Evolutionary conservation across 139 green algal genomes (phyloP), one percentile per base, ranked within the genome.

Genomic region (Chlorella vulgaris): DNA sequence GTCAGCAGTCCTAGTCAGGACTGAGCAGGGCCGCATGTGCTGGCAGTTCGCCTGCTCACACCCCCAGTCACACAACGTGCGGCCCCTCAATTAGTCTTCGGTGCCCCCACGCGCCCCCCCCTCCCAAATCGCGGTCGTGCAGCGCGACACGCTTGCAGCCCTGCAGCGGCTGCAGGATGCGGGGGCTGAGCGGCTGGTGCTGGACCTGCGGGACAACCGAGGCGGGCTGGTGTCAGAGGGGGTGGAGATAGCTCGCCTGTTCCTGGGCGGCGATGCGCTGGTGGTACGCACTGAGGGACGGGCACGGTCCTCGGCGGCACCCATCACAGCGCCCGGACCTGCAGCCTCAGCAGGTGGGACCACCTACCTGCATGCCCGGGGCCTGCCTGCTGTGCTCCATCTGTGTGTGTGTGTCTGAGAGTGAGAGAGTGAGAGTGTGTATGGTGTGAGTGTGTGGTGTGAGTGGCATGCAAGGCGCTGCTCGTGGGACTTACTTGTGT

Each of bases 141-240:
- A 96, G 85, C 51, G 82, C 4, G 92, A 97, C 66, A 81, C 97
- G 69, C 86, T 83, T 28, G 80, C 79, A 22, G 93, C 94, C 1
- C 77, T 97, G 35, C 65, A 74, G n/a, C 28, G 76, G 61, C 82
- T 96, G 53, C 53, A 92, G 79, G 75, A 66, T 38, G 81, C 74
- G 28, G 93, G 92, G 26, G 91, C 93, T 3, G 60, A 55, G 1
- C 84, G 88, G 70, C 80, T 98, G 24, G 89, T 96, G 58, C 91
- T 99, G 65, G 96, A 99, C 89, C 85, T 99, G 55, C 85, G 96
- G 15, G 94, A 97, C 86, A 99, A 99, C 88, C 91, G 92, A 26
- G 94, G 94, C 13, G 94, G 94, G 10, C 87, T 99, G 24, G 94
- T 99, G 33, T 86, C 86, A 4, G 94, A 97, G 79, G 96, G 95